Percentiles rank a stretch among this genome's conserved stretches.
Conservation (phyloP, 2,329 filamentous ascomycete species). For the Neofusicoccum umdonicola region DNA sequence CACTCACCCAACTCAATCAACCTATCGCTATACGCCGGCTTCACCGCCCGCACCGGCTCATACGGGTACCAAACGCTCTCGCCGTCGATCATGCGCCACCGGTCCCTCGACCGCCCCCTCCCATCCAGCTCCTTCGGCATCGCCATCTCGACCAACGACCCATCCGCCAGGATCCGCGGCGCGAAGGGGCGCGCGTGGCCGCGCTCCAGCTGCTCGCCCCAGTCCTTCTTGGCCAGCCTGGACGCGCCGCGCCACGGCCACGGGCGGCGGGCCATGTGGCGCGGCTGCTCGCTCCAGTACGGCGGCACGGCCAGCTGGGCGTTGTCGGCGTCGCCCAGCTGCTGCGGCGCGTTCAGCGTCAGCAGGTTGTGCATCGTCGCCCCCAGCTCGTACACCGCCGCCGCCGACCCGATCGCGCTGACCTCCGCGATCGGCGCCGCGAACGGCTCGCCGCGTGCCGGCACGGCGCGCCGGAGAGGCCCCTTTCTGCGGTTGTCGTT, state of each 20-base stretch:
- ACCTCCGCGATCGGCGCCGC: not conserved
- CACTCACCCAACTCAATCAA: constrained; percentile 3
- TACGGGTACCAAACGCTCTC: not conserved
- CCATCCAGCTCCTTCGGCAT: not conserved
- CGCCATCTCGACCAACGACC: not conserved
- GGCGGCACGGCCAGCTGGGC: not conserved
- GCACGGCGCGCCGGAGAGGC: not conserved
- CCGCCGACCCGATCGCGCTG: not conserved
- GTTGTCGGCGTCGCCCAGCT: too few species aligned
- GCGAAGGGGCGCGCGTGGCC: not conserved
- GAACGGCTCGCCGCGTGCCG: not conserved
- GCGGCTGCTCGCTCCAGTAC: not conserved
- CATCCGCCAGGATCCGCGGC: not conserved
- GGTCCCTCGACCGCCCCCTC: not conserved
- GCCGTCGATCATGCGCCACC: not conserved
- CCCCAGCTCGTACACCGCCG: not conserved
- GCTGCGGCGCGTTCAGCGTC: not conserved
- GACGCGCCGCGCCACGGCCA: not conserved
- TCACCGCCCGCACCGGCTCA: not conserved
- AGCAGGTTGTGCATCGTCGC: not conserved
- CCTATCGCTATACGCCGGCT: not conserved
- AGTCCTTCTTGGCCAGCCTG: too few species aligned
- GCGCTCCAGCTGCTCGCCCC: not conserved
- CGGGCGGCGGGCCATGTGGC: not conserved
- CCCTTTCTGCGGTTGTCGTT: not conserved